phyloP scores from a whole-genome alignment of 2,329 filamentous ascomycete species.

The Ilyonectria destructans region DNA sequence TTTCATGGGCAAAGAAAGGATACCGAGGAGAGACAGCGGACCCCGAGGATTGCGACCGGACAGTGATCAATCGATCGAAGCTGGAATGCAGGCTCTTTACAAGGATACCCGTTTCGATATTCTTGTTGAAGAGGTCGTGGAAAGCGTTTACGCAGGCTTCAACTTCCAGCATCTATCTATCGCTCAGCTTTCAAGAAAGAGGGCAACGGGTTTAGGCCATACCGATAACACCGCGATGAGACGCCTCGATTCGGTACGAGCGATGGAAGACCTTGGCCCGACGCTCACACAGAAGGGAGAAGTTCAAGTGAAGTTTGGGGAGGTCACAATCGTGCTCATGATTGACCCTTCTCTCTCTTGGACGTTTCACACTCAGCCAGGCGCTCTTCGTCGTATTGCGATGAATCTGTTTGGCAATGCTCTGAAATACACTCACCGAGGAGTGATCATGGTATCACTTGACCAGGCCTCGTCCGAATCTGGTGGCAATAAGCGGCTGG shows the following conservation, averaged over 20 bases:
- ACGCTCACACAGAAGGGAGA: constrained; percentile 9
- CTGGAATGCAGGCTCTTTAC: not conserved
- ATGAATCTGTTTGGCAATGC: constrained; percentile 77
- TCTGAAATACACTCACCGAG: constrained; percentile 70
- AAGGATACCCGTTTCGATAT: constrained; percentile 54
- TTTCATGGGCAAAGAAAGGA: constrained; percentile 38
- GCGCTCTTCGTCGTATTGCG: constrained; percentile 67
- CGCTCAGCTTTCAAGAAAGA: constrained; percentile 32
- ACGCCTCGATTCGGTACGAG: constrained; percentile 60
- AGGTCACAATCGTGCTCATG: constrained; percentile 50
- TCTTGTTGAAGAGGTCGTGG: constrained; percentile 64
- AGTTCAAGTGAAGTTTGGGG: constrained; percentile 35
- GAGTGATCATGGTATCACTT: constrained; percentile 52
- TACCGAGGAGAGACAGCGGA: constrained; percentile 11
- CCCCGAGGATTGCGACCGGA: not conserved
- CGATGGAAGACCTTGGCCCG: constrained; percentile 50
- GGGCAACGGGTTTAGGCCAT: not conserved
- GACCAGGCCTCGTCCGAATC: not conserved
- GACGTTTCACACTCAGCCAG: constrained; percentile 70
- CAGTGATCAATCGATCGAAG: not conserved
- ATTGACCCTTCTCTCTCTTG: constrained; percentile 64
- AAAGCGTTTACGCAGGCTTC: constrained; percentile 64
- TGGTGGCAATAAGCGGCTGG: constrained; percentile 25
- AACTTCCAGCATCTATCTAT: constrained; percentile 54
- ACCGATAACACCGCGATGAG: constrained; percentile 40